Evolutionary conservation across 1,284 basidiomycete species (phyloP).

Genomic region (Moesziomyces sp.): DNA sequence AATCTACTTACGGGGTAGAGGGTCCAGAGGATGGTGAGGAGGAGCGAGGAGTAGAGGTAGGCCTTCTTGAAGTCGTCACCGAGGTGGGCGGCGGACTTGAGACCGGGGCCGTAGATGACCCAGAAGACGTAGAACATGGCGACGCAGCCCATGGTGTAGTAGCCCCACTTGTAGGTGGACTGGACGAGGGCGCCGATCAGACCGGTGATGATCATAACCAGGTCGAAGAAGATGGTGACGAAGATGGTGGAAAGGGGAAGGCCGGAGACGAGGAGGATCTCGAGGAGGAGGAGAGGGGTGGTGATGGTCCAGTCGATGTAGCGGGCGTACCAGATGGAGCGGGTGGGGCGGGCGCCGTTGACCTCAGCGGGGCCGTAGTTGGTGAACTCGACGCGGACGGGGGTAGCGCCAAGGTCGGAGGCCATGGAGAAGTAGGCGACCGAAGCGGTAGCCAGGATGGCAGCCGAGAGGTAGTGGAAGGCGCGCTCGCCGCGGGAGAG

Average conservation of each 20-base stretch:
- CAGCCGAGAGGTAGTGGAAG: constrained; percentile 70
- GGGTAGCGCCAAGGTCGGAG: constrained; percentile 74
- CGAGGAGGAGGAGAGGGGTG: constrained; percentile 73
- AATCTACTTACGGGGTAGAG: constrained; percentile 35
- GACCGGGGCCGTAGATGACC: constrained; percentile 66
- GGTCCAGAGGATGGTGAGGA: constrained; percentile 54
- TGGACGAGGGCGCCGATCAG: constrained; percentile 72
- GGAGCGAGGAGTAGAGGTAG: constrained; percentile 69
- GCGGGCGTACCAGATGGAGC: constrained; percentile 73
- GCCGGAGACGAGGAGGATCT: constrained; percentile 72
- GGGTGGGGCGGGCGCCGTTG: constrained; percentile 64
- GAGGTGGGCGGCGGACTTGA: constrained; percentile 68
- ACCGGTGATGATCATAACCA: constrained; percentile 71
- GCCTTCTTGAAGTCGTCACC: constrained; percentile 68
- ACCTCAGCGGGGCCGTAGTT: constrained; percentile 55
- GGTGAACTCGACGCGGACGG: constrained; percentile 71
- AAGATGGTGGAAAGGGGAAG: constrained; percentile 73
- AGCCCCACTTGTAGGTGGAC: constrained; percentile 72
- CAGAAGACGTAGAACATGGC: constrained; percentile 69
- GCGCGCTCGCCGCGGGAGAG: constrained; percentile 70
- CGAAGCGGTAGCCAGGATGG: constrained; percentile 65
- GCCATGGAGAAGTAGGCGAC: constrained; percentile 74
- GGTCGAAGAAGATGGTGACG: constrained; percentile 72
- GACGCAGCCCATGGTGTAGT: constrained; percentile 70
- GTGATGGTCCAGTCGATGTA: constrained; percentile 70